Percentiles rank a stretch among this genome's conserved stretches.
Conservation (phyloP, 2,329 filamentous ascomycete species). For the Trichoderma sp. region DNA sequence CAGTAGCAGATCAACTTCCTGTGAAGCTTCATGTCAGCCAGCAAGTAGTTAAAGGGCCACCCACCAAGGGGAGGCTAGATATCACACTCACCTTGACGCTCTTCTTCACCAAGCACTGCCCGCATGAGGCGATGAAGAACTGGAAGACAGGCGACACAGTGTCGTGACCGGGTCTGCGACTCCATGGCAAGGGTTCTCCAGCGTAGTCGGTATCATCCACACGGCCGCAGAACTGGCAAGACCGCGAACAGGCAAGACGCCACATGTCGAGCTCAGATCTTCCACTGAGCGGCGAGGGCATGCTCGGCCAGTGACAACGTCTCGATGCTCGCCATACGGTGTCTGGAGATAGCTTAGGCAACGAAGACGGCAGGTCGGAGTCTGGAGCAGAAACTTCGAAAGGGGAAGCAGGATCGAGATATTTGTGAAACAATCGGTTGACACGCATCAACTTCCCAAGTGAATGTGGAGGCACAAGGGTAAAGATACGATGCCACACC, state of each 20-base stretch:
- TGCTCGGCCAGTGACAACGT: slow-evolving; percentile 63
- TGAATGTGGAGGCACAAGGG: slow-evolving; percentile 63
- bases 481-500: slow-evolving; percentile 72
- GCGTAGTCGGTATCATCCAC: slow-evolving; percentile 33
- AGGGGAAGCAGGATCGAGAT: slow-evolving; percentile 54
- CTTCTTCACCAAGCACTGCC: slow-evolving; percentile 61
- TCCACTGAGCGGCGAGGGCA: slow-evolving; percentile 68
- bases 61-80: slow-evolving; percentile 14
- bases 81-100: slow-evolving; percentile 63
- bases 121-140: slow-evolving; percentile 69
- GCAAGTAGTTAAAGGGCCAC: not conserved
- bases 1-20: slow-evolving; percentile 72
- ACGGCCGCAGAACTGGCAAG: slow-evolving; percentile 70
- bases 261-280: slow-evolving; percentile 77
- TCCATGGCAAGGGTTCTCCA: slow-evolving; percentile 50
- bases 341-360: slow-evolving; percentile 56
- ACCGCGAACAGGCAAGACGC: slow-evolving; percentile 62
- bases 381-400: slow-evolving; percentile 33
- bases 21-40: slow-evolving; percentile 32
- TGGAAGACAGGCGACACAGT: slow-evolving; percentile 70
- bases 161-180: slow-evolving; percentile 62
- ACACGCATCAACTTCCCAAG: slow-evolving; percentile 67
- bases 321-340: slow-evolving; percentile 72
- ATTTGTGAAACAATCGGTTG: slow-evolving; percentile 66
- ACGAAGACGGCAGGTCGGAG: slow-evolving; percentile 33